Percentiles rank a stretch among this genome's conserved stretches.
Conservation (phyloP, 495 filamentous ascomycete species). For the Lasiosphaeria hispida region DNA sequence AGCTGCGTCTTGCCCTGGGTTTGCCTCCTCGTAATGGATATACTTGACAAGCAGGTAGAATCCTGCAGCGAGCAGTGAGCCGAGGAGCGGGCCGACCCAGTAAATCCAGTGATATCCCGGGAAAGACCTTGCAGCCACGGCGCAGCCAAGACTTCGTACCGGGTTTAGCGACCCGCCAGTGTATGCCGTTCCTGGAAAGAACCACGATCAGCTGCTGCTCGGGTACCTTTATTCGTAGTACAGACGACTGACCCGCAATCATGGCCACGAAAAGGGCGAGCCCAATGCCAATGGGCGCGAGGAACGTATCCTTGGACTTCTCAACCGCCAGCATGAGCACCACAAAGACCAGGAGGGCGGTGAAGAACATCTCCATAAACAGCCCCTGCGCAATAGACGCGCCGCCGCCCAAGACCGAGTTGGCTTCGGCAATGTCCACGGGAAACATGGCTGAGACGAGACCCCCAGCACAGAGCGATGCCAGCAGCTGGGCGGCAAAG, state of each 20-base stretch:
- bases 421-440: conserved; percentile 45
- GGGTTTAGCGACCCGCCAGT: conserved; percentile 58
- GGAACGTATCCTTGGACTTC: conserved; percentile 69
- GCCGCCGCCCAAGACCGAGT: conserved; percentile 54
- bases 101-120: conserved; percentile 55
- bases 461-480: conserved; percentile 51
- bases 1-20: conserved; percentile 64
- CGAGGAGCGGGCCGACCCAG: conserved; percentile 66
- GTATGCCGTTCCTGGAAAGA: conserved; percentile 42
- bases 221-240: no score
- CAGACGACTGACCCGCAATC: conserved; percentile 57
- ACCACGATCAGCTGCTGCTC: neutral
- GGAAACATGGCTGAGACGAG: conserved; percentile 55
- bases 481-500: conserved; percentile 52
- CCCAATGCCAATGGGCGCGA: conserved; percentile 73
- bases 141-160: conserved; percentile 52
- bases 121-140: conserved; percentile 43
- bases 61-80: conserved; percentile 59
- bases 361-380: conserved; percentile 72
- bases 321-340: conserved; percentile 75
- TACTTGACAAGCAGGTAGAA: conserved; percentile 65
- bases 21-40: conserved; percentile 71
- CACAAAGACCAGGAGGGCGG: conserved; percentile 65
- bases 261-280: conserved; percentile 66
- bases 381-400: conserved; percentile 63